Evolutionary conservation across 78 protist genomes (phyloP).

Genomic region (Dictyostelium firmibasis): DNA sequence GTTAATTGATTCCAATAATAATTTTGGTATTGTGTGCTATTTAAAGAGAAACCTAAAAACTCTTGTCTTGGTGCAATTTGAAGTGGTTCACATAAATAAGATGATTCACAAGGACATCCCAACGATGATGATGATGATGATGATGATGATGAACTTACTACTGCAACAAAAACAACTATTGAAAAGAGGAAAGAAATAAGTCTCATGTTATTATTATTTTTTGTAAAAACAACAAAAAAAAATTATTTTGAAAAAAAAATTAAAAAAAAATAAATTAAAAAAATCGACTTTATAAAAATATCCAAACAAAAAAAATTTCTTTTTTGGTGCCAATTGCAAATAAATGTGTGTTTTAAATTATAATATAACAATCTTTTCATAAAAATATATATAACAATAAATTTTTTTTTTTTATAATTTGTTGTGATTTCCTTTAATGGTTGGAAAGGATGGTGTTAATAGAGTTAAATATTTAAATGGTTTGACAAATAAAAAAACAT

Average conservation of each 20-base stretch:
- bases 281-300: no score
- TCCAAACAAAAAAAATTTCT: no score
- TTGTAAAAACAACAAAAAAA: not conserved
- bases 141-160: not conserved
- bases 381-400: no score
- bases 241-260: not conserved
- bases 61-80: slow-evolving; percentile 16
- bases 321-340: no score
- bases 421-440: no score
- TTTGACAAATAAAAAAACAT: no score
- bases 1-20: slow-evolving; percentile 37
- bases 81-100: slow-evolving; percentile 34
- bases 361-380: no score
- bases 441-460: no score
- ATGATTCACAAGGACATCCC: not conserved
- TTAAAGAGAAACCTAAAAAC: slow-evolving; percentile 30
- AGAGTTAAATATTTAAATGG: no score
- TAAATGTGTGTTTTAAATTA: no score
- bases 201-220: not conserved
- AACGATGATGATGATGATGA: not conserved
- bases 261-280: not conserved
- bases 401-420: no score
- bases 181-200: not conserved
- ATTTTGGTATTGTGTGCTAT: not conserved
- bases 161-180: not conserved